Percentiles rank a stretch among this genome's conserved stretches.
Evolutionary conservation across 768 basidiomycete genomes (phyloP).

Genomic region (Russula griseocarnosa): DNA sequence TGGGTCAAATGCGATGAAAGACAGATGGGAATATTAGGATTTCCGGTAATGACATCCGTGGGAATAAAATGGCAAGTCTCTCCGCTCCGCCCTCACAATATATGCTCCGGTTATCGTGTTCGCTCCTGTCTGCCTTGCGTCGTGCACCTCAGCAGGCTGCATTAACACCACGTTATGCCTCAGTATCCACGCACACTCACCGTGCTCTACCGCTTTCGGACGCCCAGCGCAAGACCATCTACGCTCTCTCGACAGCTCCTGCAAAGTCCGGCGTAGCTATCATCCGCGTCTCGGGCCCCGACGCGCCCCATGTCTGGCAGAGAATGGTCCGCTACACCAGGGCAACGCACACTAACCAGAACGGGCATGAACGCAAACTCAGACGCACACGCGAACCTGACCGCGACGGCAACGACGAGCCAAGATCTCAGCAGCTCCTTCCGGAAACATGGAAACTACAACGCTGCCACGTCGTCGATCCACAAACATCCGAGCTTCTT

Average conservation of each 20-base stretch:
- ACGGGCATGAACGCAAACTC: slow-evolving; percentile 19
- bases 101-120: neutral
- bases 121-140: neutral
- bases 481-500: slow-evolving; percentile 53
- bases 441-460: slow-evolving; percentile 67
- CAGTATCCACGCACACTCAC: neutral
- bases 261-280: slow-evolving; percentile 84
- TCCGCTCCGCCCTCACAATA: neutral
- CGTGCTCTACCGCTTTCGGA: slow-evolving; percentile 37
- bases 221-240: slow-evolving; percentile 71
- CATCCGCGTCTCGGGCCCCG: slow-evolving; percentile 77
- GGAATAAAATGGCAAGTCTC: neutral
- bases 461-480: slow-evolving; percentile 64
- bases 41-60: neutral
- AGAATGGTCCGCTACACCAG: slow-evolving; percentile 46
- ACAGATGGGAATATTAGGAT: neutral
- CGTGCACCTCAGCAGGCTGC: neutral
- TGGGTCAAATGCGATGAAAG: neutral
- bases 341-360: neutral
- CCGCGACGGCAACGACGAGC: neutral
- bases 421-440: neutral
- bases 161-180: neutral
- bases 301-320: slow-evolving; percentile 58
- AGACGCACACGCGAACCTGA: neutral
- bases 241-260: slow-evolving; percentile 81